A percentile compares a stretch with the other conserved stretches of the same genome.
Evolutionary conservation across 371 early-diverging fungal genomes (phyloP).

Genomic region (Mucor saturninus): DNA sequence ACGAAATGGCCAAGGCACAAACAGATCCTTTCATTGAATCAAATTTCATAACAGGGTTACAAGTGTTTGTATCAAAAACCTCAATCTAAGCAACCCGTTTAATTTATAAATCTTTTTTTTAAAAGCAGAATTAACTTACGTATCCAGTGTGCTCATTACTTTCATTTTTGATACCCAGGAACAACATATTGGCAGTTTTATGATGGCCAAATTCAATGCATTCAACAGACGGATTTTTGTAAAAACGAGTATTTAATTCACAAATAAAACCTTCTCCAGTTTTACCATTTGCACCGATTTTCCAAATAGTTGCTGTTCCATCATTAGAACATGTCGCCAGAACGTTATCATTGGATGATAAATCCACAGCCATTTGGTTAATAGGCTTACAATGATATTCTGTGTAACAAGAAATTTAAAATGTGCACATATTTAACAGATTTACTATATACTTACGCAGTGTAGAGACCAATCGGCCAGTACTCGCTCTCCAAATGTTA

Average conservation of each 20-base stretch:
- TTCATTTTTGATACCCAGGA: conserved; percentile 33
- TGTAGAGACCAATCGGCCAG: conserved; percentile 35
- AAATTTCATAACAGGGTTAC: conserved; percentile 10
- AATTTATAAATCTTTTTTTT: too few species aligned
- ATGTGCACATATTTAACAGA: background rate
- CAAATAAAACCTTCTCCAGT: conserved; percentile 36
- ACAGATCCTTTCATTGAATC: conserved; percentile 36
- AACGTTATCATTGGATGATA: conserved; percentile 24
- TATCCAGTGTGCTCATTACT: conserved; percentile 28
- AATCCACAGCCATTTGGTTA: conserved; percentile 32
- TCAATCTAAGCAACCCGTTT: conserved; percentile 26
- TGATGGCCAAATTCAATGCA: conserved; percentile 45
- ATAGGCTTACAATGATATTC: conserved; percentile 29
- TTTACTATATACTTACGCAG: conserved; percentile 30
- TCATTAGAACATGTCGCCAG: conserved; percentile 43
- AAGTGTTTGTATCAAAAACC: conserved; percentile 29
- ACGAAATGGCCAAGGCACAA: conserved; percentile 34
- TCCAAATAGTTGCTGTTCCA: conserved; percentile 46
- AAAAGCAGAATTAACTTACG: conserved; percentile 21
- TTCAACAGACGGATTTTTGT: conserved; percentile 30
- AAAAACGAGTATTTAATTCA: conserved; percentile 20
- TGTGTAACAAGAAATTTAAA: background rate
- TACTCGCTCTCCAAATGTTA: conserved; percentile 35
- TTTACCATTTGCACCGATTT: conserved; percentile 29
- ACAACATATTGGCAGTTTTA: conserved; percentile 26